Base-by-base conservation (phyloP, 1,139 yeast species). In the Scheffersomyces illinoinensis region DNA sequence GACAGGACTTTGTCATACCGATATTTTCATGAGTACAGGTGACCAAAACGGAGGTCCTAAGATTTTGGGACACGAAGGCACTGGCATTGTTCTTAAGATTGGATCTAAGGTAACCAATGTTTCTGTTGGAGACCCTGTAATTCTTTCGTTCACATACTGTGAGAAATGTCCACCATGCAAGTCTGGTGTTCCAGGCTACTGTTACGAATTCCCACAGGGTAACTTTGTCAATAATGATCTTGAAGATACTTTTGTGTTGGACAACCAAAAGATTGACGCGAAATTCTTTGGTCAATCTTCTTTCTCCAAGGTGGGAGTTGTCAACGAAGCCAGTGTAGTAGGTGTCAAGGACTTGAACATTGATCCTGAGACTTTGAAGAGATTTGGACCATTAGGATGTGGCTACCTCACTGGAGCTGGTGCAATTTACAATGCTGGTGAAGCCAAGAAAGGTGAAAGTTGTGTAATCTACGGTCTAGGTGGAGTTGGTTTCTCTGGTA, bases 401-500 rank as follows among this genome's bases (percentile, higher is more conserved):
- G 61, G 61, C 14, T 48, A 57, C 46, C 61, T 53, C 19, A 58
- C 61, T 7, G 61, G 61, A 4, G 48, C 54, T 23, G 61, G 61
- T 17, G 61, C 57, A 18, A 49, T 58, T 50, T 33, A 46, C 53
- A 57, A 54, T 24, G 58, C 59, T 12, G 61, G 59, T 24, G 49
- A 20, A n/a, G 59, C 61, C 33, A 54, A 50, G 12, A 52, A 54
- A 23, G 61, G 59, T 10, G 61, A 58, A 18, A 54, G 57, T 54
- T 39, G 26, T 26, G 59, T 49, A 6, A 24, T 58, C 5, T 58
- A 58, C 49, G 85, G 85, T 51, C 68, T 77, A n/a, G 85, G 85
- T 3, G 82, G 85, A 5, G 79, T 81, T 53, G 85, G 85, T 53
- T 67, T 79, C 56, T 72, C 81, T 6, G 72, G 81, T 2, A 74